These are phyloP conservation scores for Tetraselmis chui DNA, from an alignment of 139 green algal genomes.

Conservation along the genomic window DNA sequence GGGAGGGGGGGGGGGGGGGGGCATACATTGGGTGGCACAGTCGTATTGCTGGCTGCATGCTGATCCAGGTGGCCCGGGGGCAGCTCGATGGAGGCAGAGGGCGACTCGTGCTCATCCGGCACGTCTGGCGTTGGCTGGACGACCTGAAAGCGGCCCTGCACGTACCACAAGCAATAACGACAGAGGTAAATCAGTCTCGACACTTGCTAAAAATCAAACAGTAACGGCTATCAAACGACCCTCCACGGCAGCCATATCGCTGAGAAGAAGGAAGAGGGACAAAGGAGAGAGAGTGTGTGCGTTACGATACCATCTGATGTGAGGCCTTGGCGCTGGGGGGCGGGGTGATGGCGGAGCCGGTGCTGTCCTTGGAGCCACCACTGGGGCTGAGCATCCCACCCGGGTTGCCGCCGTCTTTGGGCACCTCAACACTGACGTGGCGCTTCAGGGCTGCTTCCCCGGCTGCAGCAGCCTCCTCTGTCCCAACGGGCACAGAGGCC, in stretches of 20 bases:
- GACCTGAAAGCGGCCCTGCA: background rate
- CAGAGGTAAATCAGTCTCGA: too few relatives aligned
- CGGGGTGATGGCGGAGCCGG: background rate
- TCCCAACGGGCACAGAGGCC: too few relatives aligned
- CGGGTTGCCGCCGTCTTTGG: background rate
- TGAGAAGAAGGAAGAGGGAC: too few relatives aligned
- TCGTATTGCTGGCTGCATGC: background rate
- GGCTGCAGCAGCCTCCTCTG: too few relatives aligned
- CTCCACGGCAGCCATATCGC: too few relatives aligned
- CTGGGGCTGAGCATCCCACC: background rate
- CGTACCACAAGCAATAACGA: too few relatives aligned
- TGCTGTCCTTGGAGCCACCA: background rate
- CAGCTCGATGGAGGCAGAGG: background rate
- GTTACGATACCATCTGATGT: background rate
- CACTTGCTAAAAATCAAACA: too few relatives aligned
- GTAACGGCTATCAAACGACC: too few relatives aligned
- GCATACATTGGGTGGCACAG: too few relatives aligned
- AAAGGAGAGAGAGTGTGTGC: too few relatives aligned
- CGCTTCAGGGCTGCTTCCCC: background rate
- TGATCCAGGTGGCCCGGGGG: background rate
- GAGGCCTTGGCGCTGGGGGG: background rate
- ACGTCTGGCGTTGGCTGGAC: background rate
- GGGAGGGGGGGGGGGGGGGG: too few relatives aligned
- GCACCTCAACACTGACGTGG: background rate
- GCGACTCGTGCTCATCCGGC: background rate